Evolutionary conservation across 495 filamentous ascomycete species (phyloP).

Genomic region (Echria macrotheca): DNA sequence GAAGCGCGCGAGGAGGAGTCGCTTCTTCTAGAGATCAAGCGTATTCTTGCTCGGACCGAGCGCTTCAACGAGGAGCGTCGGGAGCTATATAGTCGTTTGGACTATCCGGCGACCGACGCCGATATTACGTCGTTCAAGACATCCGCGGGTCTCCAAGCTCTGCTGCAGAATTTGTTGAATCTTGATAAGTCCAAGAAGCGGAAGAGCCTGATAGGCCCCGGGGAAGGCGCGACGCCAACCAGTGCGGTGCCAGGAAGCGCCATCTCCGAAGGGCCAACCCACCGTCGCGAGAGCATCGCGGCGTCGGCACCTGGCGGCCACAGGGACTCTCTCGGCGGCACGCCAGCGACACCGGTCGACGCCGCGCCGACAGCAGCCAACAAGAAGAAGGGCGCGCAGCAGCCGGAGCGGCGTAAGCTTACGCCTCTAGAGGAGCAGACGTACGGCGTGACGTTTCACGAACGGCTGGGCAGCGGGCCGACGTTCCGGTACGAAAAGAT

Average conservation of each 20-base stretch:
- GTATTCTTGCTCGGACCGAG: conserved; percentile 78
- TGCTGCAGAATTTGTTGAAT: conserved; percentile 71
- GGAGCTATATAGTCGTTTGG: conserved; percentile 84
- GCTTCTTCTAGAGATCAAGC: conserved; percentile 79
- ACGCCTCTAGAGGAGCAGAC: conserved; percentile 65
- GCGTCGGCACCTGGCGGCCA: conserved; percentile 30
- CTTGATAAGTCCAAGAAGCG: conserved; percentile 86
- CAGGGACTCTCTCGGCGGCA: conserved; percentile 47
- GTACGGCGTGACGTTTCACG: conserved; percentile 82
- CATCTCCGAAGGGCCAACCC: conserved; percentile 24
- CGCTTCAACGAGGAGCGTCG: conserved; percentile 77
- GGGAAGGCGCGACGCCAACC: conserved; percentile 35
- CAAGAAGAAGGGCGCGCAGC: conserved; percentile 53
- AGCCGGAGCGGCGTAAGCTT: conserved; percentile 59
- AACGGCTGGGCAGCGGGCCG: conserved; percentile 68
- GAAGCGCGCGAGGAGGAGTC: conserved; percentile 89
- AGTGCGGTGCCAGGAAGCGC: conserved; percentile 33
- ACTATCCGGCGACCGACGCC: conserved; percentile 64
- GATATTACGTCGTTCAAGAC: conserved; percentile 69
- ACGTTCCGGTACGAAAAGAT: conserved; percentile 79
- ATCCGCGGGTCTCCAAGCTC: conserved; percentile 68
- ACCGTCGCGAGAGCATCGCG: conserved; percentile 49
- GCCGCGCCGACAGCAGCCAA: conserved; percentile 27
- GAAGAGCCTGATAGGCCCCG: conserved; percentile 50
- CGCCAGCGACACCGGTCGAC: conserved; percentile 30